Evolutionary conservation across 2,329 filamentous ascomycete genomes (phyloP).

Genomic region (Alternaria angustiovoidea): DNA sequence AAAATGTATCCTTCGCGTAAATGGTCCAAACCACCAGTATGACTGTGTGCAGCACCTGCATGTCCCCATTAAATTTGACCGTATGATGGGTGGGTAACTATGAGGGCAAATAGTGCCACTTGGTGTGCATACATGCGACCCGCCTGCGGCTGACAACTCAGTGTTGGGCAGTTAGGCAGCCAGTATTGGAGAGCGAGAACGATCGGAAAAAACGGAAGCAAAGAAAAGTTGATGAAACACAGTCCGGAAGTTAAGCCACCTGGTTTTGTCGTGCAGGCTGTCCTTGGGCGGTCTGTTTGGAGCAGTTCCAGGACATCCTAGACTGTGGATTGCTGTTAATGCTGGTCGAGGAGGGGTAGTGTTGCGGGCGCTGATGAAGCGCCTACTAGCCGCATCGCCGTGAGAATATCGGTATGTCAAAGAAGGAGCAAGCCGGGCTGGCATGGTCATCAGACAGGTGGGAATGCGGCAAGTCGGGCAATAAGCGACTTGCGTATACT

Average conservation of each 20-base stretch:
- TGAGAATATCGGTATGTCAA: constrained; percentile 18
- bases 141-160: constrained; percentile 17
- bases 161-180: constrained; percentile 22
- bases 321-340: constrained; percentile 19
- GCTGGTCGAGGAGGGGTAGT: constrained; percentile 25
- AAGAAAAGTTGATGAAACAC: constrained; percentile 26
- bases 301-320: constrained; percentile 23
- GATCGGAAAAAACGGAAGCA: constrained; percentile 29
- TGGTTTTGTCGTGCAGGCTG: constrained; percentile 25
- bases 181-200: constrained; percentile 15
- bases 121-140: constrained; percentile 18
- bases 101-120: constrained; percentile 12
- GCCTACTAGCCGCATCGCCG: constrained; percentile 17
- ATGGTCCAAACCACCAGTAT: constrained; percentile 13
- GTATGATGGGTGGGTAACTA: constrained; percentile 12
- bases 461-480: constrained; percentile 28
- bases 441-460: constrained; percentile 28
- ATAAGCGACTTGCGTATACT: constrained; percentile 24
- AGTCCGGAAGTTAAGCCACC: constrained; percentile 19
- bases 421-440: constrained; percentile 13
- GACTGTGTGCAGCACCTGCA: constrained; percentile 14
- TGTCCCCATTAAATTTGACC: constrained; percentile 4
- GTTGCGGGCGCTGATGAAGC: constrained; percentile 23
- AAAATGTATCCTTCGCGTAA: not conserved
- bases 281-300: constrained; percentile 28